Evolutionary conservation across 768 basidiomycete species (phyloP).

Genomic region (Tricholoma terreum): DNA sequence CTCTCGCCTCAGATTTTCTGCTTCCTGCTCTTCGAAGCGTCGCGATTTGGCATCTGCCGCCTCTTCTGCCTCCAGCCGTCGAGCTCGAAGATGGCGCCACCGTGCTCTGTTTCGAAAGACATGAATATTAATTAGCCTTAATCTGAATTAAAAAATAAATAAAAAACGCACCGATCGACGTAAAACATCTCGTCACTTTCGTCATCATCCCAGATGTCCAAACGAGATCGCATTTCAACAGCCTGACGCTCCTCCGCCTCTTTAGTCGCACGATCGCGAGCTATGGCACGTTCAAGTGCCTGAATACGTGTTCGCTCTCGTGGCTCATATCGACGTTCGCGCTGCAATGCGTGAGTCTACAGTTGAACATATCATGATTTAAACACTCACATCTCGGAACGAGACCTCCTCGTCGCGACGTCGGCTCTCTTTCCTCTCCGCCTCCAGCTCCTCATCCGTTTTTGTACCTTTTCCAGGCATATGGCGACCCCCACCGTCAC

Average conservation of each 20-base stretch:
- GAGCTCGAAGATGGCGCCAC: constrained; percentile 78
- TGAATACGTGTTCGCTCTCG: constrained; percentile 82
- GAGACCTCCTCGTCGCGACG: constrained; percentile 79
- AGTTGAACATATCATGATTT: background rate
- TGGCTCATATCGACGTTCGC: constrained; percentile 91
- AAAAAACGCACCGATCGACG: constrained; percentile 81
- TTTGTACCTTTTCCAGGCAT: constrained; percentile 41
- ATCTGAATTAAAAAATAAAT: background rate
- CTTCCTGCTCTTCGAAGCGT: constrained; percentile 79
- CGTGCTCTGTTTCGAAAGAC: constrained; percentile 47
- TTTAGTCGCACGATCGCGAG: constrained; percentile 64
- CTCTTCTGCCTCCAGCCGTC: constrained; percentile 74
- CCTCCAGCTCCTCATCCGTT: constrained; percentile 88
- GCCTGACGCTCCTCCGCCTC: constrained; percentile 81
- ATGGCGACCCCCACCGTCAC: constrained; percentile 36
- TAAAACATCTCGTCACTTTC: constrained; percentile 93
- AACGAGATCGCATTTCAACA: constrained; percentile 71
- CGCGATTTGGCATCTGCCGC: constrained; percentile 83
- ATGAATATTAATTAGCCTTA: constrained; percentile 8
- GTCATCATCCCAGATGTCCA: constrained; percentile 92
- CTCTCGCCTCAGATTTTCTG: constrained; percentile 82
- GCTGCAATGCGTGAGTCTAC: constrained; percentile 42
- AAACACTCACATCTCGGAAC: constrained; percentile 66
- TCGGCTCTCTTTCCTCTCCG: constrained; percentile 72
- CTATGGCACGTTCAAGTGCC: constrained; percentile 70